These are phyloP conservation scores for Elaeis oleifera DNA, from an alignment of 202 grass and related monocot genomes.

Conservation along the genomic window DNA sequence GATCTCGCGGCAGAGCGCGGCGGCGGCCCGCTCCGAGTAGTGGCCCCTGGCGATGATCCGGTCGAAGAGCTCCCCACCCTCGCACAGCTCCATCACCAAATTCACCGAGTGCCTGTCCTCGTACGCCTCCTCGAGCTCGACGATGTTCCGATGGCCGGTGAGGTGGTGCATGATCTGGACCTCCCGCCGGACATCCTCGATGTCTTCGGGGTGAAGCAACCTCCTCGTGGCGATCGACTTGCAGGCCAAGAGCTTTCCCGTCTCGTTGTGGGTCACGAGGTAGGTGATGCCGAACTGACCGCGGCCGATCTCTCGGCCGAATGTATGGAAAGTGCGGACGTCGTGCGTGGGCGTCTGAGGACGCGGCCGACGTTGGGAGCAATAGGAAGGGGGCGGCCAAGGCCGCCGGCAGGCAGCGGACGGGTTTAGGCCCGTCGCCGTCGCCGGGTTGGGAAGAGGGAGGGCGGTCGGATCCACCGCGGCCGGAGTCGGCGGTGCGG, in stretches of 20 bases:
- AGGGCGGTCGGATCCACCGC: slow-evolving; percentile 1
- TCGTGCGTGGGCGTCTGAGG: slow-evolving; percentile 78
- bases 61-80: slow-evolving; percentile 98
- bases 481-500: neutral
- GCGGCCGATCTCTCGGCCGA: slow-evolving; percentile 73
- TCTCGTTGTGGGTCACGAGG: slow-evolving; percentile 67
- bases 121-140: slow-evolving; percentile 74
- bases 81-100: slow-evolving; percentile 96
- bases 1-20: slow-evolving; percentile 79
- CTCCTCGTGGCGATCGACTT: slow-evolving; percentile 96
- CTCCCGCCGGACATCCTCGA: slow-evolving; percentile 89
- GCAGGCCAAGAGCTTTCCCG: slow-evolving; percentile 75
- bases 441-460: neutral
- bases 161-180: slow-evolving; percentile 98
- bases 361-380: slow-evolving; percentile 38
- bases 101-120: slow-evolving; percentile 96
- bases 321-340: slow-evolving; percentile 61
- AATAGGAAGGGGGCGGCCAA: too few species aligned
- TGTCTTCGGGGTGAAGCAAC: slow-evolving; percentile 81
- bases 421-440: too few species aligned
- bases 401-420: too few species aligned
- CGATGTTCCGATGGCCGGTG: slow-evolving; percentile 85
- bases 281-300: slow-evolving; percentile 98
- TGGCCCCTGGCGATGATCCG: slow-evolving; percentile 81
- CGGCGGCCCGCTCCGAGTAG: slow-evolving; percentile 93